Conservation (phyloP, 78 protist species). For the Paulinella micropora region DNA sequence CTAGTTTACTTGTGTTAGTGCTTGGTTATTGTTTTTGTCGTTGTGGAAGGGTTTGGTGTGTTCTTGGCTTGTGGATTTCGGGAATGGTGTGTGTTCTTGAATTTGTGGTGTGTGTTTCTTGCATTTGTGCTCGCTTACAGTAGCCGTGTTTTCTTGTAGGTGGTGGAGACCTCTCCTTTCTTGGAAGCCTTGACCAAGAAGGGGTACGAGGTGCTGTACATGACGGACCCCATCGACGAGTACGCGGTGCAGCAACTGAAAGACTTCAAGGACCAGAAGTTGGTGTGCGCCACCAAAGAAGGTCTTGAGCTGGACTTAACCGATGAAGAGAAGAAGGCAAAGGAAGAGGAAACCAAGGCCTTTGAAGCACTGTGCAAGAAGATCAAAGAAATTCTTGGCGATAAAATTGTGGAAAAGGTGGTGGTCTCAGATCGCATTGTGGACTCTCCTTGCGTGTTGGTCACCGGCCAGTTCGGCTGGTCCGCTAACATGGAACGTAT, state of each 20-base stretch:
- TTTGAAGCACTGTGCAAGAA: constrained; percentile 77
- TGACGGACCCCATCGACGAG: constrained; percentile 99
- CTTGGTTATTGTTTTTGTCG: too few species aligned
- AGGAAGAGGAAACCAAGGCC: constrained; percentile 35
- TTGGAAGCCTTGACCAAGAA: constrained; percentile 60
- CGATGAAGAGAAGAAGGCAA: constrained; percentile 84
- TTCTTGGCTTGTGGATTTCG: too few species aligned
- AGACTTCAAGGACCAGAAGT: constrained; percentile 95
- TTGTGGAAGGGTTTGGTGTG: too few species aligned
- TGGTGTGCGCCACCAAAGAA: constrained; percentile 94
- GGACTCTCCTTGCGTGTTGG: constrained; percentile 84
- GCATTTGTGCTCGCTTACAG: too few species aligned
- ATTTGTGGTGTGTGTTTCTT: too few species aligned
- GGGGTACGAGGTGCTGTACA: constrained; percentile 74
- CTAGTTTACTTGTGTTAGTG: too few species aligned
- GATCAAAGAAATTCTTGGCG: constrained; percentile 95
- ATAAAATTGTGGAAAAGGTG: constrained; percentile 97
- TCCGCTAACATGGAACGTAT: constrained; percentile 97
- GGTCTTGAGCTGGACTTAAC: constrained; percentile 76
- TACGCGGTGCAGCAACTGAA: constrained; percentile 92
- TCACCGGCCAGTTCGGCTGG: constrained; percentile 95
- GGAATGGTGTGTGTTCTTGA: too few species aligned
- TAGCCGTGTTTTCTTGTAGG: too few species aligned
- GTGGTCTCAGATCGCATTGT: constrained; percentile 72
- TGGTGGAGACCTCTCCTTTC: constrained; percentile 60